phyloP scores from a whole-genome alignment of 2,329 filamentous ascomycete genomes.

The Aureobasidium uvarum region DNA sequence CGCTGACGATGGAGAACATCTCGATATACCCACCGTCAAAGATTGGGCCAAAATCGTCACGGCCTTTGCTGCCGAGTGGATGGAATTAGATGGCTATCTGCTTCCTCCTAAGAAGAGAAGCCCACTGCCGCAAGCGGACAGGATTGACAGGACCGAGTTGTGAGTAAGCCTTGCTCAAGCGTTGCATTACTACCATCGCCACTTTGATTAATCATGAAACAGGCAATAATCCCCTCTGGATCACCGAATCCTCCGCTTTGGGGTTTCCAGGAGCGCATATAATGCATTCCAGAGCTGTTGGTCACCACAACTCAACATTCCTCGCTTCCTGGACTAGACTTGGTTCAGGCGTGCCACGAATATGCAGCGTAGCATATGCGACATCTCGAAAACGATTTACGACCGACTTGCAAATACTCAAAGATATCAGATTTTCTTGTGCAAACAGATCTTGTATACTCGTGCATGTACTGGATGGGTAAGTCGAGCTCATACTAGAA shows the following conservation, averaged over 20 bases:
- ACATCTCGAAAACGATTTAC: background rate
- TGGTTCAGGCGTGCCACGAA: background rate
- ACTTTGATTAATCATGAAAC: conserved; percentile 11
- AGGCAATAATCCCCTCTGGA: conserved; percentile 13
- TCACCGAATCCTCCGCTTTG: background rate
- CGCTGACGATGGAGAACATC: conserved; percentile 76
- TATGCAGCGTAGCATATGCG: background rate
- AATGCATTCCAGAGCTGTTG: conserved; percentile 15
- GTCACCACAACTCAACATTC: conserved; percentile 14
- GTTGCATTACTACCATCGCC: background rate
- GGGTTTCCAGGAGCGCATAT: background rate
- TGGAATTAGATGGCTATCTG: conserved; percentile 69
- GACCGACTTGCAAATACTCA: background rate
- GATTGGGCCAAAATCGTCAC: conserved; percentile 87
- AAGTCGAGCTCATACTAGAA: background rate
- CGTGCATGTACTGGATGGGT: background rate
- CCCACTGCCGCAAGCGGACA: background rate
- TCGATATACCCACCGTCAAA: conserved; percentile 74
- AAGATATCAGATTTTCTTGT: background rate
- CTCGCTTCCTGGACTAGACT: background rate
- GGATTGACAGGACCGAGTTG: conserved; percentile 27
- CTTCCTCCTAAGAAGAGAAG: conserved; percentile 20
- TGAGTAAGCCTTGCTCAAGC: conserved; percentile 27
- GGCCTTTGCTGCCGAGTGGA: conserved; percentile 86
- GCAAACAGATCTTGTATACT: background rate